These are phyloP conservation scores for Ambrosiella xylebori DNA, from an alignment of 2,329 filamentous ascomycete genomes.

Conservation along the genomic window DNA sequence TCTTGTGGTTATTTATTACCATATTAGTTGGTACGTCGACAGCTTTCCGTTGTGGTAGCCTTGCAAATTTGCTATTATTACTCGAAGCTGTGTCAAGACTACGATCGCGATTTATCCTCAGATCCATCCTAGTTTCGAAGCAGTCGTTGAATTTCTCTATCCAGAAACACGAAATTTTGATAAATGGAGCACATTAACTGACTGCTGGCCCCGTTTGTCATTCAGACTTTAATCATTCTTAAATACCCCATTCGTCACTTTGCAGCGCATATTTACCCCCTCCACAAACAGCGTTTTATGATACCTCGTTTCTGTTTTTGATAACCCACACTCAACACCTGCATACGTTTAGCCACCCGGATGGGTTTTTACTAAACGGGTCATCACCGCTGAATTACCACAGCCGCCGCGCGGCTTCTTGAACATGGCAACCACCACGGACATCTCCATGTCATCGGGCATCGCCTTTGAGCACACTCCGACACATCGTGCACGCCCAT, in stretches of 20 bases:
- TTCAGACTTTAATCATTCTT: constrained; percentile 1
- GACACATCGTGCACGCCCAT: constrained; percentile 7
- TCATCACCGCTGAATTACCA: neutral
- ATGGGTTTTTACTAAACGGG: constrained; percentile 4
- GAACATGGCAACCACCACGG: constrained; percentile 9
- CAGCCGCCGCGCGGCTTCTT: constrained; percentile 11
- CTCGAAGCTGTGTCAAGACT: neutral
- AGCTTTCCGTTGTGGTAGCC: too few species aligned
- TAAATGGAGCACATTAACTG: neutral
- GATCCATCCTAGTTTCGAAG: neutral
- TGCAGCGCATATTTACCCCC: neutral
- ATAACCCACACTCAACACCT: neutral
- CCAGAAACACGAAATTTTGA: neutral
- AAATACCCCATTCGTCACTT: neutral
- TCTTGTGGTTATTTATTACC: neutral
- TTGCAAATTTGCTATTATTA: neutral
- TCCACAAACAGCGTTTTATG: neutral
- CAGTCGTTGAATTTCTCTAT: neutral
- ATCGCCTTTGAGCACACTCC: neutral
- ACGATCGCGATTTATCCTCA: neutral
- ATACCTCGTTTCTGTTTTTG: neutral
- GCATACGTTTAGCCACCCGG: constrained; percentile 1
- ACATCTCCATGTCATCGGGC: neutral
- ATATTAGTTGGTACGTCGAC: constrained; percentile 9
- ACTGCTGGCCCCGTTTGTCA: neutral